Percentiles rank a stretch among this genome's conserved stretches.
Conservation (phyloP, 2,329 filamentous ascomycete genomes). For the Aspergillus arachidicola region DNA sequence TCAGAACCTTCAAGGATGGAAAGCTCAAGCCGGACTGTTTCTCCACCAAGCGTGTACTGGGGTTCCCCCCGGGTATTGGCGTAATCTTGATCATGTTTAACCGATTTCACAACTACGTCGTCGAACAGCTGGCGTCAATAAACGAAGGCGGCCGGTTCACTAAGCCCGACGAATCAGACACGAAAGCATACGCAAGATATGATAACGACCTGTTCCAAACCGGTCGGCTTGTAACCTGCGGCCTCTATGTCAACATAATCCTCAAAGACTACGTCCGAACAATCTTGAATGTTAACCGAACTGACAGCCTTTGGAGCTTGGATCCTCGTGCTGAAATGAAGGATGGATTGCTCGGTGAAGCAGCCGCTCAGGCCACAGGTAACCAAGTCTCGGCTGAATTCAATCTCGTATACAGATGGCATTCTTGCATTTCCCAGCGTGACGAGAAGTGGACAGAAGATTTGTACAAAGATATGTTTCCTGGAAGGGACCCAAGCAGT, state of each 20-base stretch:
- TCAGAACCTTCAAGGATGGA: constrained; percentile 67
- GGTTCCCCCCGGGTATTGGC: constrained; percentile 70
- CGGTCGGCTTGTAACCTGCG: constrained; percentile 56
- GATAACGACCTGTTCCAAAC: constrained; percentile 56
- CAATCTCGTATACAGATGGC: constrained; percentile 69
- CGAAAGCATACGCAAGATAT: constrained; percentile 39
- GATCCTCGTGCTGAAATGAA: constrained; percentile 64
- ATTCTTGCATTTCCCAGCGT: constrained; percentile 61
- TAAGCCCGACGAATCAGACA: constrained; percentile 47
- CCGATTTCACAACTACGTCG: constrained; percentile 71
- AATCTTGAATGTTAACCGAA: constrained; percentile 63
- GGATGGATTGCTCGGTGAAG: constrained; percentile 48
- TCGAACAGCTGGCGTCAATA: constrained; percentile 63
- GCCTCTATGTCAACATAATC: constrained; percentile 60
- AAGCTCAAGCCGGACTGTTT: constrained; percentile 73
- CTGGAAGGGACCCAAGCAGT: constrained; percentile 37
- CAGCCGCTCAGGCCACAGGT: constrained; percentile 59
- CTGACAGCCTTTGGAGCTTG: constrained; percentile 62
- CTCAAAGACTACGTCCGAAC: constrained; percentile 63
- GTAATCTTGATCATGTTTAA: constrained; percentile 69
- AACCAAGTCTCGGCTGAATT: constrained; percentile 71
- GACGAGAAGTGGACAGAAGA: constrained; percentile 66
- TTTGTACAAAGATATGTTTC: constrained; percentile 54
- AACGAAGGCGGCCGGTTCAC: constrained; percentile 71
- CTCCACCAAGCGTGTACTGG: constrained; percentile 64